Evolutionary conservation across 441 rosid genomes (phyloP).

Genomic region (Euphorbia corollata): DNA sequence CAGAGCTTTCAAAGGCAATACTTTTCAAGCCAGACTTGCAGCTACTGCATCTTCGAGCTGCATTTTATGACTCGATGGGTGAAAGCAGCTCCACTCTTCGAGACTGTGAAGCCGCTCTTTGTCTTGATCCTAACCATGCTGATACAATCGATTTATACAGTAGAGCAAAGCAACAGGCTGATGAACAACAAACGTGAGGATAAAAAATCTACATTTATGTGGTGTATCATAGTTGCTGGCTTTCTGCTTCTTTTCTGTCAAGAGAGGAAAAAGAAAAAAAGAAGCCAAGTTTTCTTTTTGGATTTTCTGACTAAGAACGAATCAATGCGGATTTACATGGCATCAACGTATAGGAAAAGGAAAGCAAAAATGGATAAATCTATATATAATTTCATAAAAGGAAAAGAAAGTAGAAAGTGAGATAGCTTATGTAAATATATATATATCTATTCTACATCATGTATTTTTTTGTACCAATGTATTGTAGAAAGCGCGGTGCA

Average conservation of each 20-base stretch:
- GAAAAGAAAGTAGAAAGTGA: slow-evolving; percentile 25
- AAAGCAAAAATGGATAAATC: not conserved
- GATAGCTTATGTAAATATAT: slow-evolving; percentile 45
- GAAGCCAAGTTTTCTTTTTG: slow-evolving; percentile 22
- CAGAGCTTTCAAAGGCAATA: slow-evolving; percentile 73
- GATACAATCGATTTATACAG: slow-evolving; percentile 61
- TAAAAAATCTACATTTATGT: slow-evolving; percentile 9
- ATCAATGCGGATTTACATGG: slow-evolving; percentile 11
- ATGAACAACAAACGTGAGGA: slow-evolving; percentile 38
- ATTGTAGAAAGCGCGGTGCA: slow-evolving; percentile 14
- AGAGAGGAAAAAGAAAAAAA: slow-evolving; percentile 21
- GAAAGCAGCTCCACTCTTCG: slow-evolving; percentile 41
- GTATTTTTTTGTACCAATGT: slow-evolving; percentile 15
- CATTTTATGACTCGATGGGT: slow-evolving; percentile 81
- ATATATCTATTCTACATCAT: slow-evolving; percentile 19
- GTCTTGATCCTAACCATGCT: slow-evolving; percentile 59
- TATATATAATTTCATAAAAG: not conserved
- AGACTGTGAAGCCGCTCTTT: slow-evolving; percentile 96
- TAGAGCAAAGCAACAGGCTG: slow-evolving; percentile 38
- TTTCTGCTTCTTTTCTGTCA: slow-evolving; percentile 16
- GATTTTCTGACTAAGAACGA: slow-evolving; percentile 27
- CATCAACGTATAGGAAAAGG: slow-evolving; percentile 20
- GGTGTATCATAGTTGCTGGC: slow-evolving; percentile 24
- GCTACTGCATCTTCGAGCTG: slow-evolving; percentile 86
- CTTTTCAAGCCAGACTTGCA: slow-evolving; percentile 86